Evolutionary conservation across 2,329 filamentous ascomycete species (phyloP).

Genomic region (Fusarium beomiforme): DNA sequence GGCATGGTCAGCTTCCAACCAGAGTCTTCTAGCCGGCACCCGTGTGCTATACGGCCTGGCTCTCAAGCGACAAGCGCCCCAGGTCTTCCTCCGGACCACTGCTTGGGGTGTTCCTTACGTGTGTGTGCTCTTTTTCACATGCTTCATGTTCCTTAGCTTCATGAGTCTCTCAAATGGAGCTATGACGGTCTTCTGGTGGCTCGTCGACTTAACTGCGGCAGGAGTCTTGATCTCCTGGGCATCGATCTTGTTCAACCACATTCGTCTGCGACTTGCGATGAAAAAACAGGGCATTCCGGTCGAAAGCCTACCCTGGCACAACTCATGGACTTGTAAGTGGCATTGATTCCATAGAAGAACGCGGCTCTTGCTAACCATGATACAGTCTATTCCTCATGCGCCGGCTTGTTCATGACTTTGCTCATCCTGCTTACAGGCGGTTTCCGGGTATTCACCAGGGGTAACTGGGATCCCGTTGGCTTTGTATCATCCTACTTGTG

Average conservation of each 20-base stretch:
- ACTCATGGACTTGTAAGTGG: conserved; percentile 67
- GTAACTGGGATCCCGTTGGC: conserved; percentile 64
- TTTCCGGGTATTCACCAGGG: conserved; percentile 69
- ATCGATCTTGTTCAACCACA: conserved; percentile 67
- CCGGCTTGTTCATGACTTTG: conserved; percentile 67
- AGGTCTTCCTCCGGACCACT: conserved; percentile 67
- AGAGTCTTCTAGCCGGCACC: conserved; percentile 68
- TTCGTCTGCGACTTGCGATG: conserved; percentile 64
- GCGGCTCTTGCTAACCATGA: not conserved
- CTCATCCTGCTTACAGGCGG: conserved; percentile 76
- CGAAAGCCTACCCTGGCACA: conserved; percentile 68
- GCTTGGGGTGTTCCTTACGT: conserved; percentile 70
- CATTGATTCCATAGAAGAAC: too few species aligned
- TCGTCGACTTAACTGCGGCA: conserved; percentile 69
- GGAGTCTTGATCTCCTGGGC: conserved; percentile 73
- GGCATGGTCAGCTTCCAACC: conserved; percentile 75
- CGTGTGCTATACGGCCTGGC: conserved; percentile 69
- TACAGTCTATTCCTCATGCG: conserved; percentile 69
- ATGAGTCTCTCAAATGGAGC: conserved; percentile 66
- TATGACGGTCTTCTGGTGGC: conserved; percentile 72
- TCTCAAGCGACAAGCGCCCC: conserved; percentile 66
- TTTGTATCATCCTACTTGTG: conserved; percentile 73
- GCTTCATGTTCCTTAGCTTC: conserved; percentile 67
- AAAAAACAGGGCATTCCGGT: conserved; percentile 63
- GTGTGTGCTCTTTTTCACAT: conserved; percentile 62